Percentiles rank a stretch among this genome's conserved stretches.
These are phyloP conservation scores for Fagopyrum tataricum DNA, from an alignment of 148 eudicot genomes.

Conservation along the genomic window DNA sequence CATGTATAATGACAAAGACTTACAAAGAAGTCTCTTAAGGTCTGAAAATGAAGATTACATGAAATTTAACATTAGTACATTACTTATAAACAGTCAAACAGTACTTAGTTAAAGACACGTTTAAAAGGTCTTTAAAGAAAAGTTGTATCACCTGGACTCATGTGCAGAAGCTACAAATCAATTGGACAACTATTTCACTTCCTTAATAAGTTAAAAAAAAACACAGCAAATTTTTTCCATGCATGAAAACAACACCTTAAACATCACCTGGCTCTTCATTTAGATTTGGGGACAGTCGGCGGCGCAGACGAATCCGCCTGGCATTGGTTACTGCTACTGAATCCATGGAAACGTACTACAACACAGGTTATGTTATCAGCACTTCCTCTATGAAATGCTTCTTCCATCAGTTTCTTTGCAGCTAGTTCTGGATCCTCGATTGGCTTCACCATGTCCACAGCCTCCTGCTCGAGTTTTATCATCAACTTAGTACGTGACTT, in stretches of 20 bases:
- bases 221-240: conserved; percentile 4
- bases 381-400: conserved; percentile 83
- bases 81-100: neutral
- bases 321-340: conserved; percentile 2
- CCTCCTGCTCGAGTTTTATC: conserved; percentile 38
- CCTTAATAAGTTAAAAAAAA: conserved; percentile 3
- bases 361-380: conserved; percentile 79
- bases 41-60: neutral
- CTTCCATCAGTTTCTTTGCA: conserved; percentile 77
- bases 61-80: neutral
- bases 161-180: conserved; percentile 1
- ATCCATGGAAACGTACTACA: conserved; percentile 58
- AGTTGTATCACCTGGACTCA: neutral
- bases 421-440: conserved; percentile 72
- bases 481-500: neutral
- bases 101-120: neutral
- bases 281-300: neutral
- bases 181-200: conserved; percentile 8
- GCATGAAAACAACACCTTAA: neutral
- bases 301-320: conserved; percentile 9
- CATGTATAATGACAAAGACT: too few species aligned
- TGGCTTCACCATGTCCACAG: conserved; percentile 74
- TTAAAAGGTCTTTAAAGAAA: neutral
- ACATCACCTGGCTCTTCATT: neutral
- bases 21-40: conserved; percentile 1